Conservation (phyloP, 169 alveolate species). For the Plasmodium berghei region DNA sequence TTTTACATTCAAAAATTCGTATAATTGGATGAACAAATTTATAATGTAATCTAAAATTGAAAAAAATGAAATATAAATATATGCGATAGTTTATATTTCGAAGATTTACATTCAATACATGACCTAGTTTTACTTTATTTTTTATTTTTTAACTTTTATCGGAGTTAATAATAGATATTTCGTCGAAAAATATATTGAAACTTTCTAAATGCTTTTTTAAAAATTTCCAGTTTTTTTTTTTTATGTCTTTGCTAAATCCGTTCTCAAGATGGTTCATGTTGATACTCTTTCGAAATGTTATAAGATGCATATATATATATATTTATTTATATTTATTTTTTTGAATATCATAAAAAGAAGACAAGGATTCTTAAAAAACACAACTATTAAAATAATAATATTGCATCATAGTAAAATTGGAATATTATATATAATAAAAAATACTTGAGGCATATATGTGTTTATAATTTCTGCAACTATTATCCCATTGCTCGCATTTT, state of each 20-base stretch:
- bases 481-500: slow-evolving; percentile 75
- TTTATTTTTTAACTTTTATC: slow-evolving; percentile 46
- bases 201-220: slow-evolving; percentile 45
- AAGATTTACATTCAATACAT: background rate
- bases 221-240: slow-evolving; percentile 73
- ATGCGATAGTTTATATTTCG: background rate
- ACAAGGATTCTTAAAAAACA: background rate
- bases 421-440: background rate
- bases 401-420: background rate
- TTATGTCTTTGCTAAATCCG: slow-evolving; percentile 75
- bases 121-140: too few species aligned
- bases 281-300: slow-evolving; percentile 28
- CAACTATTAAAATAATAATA: background rate
- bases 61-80: background rate
- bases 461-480: slow-evolving; percentile 60
- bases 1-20: slow-evolving; percentile 56
- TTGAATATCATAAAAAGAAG: background rate
- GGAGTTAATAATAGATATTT: slow-evolving; percentile 57
- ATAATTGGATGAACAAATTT: slow-evolving; percentile 49
- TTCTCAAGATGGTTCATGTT: slow-evolving; percentile 68
- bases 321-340: background rate
- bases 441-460: slow-evolving; percentile 65
- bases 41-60: slow-evolving; percentile 41
- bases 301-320: background rate
- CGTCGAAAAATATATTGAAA: slow-evolving; percentile 52